Conservation (phyloP, 495 filamentous ascomycete genomes). For the Amniculicola lignicola region DNA sequence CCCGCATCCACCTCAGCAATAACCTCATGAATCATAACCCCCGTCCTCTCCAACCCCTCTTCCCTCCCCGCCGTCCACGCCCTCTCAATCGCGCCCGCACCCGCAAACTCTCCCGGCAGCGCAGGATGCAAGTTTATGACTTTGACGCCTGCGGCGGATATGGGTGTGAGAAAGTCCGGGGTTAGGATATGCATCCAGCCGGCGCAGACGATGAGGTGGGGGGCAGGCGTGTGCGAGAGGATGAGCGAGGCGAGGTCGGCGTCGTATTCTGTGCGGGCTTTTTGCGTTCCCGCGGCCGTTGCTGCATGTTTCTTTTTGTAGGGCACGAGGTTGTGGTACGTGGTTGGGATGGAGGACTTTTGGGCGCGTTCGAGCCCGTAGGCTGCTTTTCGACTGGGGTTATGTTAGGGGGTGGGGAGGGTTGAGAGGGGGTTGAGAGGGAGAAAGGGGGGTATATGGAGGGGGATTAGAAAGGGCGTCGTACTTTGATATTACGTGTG, state of each 20-base stretch:
- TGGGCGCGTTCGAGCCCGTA: constrained; percentile 73
- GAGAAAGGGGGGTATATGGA: neutral
- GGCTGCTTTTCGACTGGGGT: constrained; percentile 59
- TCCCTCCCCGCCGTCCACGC: constrained; percentile 72
- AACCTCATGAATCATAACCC: constrained; percentile 92
- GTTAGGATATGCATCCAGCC: constrained; percentile 76
- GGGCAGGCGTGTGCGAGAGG: constrained; percentile 57
- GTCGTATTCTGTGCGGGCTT: constrained; percentile 67
- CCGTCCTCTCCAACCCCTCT: constrained; percentile 72
- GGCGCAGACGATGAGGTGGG: constrained; percentile 67
- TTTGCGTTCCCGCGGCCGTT: constrained; percentile 14
- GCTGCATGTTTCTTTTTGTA: constrained; percentile 48
- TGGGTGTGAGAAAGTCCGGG: constrained; percentile 60
- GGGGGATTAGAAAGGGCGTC: neutral
- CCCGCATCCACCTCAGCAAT: constrained; percentile 83
- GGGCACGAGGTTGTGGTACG: constrained; percentile 81
- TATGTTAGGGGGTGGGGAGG: neutral
- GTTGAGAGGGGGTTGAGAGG: neutral
- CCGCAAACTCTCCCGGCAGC: constrained; percentile 72
- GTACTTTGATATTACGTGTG: constrained; percentile 74
- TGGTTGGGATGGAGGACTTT: constrained; percentile 67
- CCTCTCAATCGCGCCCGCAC: constrained; percentile 71
- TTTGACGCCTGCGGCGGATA: constrained; percentile 56
- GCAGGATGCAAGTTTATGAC: constrained; percentile 90
- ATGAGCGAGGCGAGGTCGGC: constrained; percentile 72